Base-by-base conservation (phyloP, 2,329 filamentous ascomycete species). In the Aspergillus proliferans region DNA sequence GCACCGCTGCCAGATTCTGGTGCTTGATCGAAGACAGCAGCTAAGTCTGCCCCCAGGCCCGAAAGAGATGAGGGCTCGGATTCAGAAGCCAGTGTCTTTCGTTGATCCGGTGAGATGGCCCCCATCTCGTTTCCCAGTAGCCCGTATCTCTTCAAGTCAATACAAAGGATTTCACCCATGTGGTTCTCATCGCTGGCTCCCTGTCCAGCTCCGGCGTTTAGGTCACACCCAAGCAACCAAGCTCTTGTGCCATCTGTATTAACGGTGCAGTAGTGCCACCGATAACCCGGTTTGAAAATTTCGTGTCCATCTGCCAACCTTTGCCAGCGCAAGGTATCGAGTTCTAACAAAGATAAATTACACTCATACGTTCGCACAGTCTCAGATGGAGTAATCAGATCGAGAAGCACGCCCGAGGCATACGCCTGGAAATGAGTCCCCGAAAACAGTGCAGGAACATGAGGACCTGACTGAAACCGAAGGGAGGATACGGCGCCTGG, bases 211-310 rank as follows among this genome's bases (percentile, higher is more conserved):
- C 79, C 76, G 15, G 78, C 73, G 38, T 95, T 89, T 3, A 87
- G 85, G 2, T 87, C 87, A 61, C 90, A 96, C 7, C 93, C 93
- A n/a, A 98, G 78, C 21, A 98, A 76, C 91, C 93, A 98, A 6
- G 90, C 93, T 65, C 95, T 95, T 6, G 93, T 96, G 5, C 92
- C 92, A 60, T 95, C 88, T 52, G 93, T 85, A 64, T 96, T 94
- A 71, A 96, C 87, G 3, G 90, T 95, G 67, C 93, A 97, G 66
- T 98, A 98, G 68, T 97, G 92, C 93, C 93, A 98, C 51, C 92
- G 83, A 67, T 93, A 97, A n/a, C 87, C 88, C 0, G 84, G 76
- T 58, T 87, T 87, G 71, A 96, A 98, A 30, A 98, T 85, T 64
- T 98, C 93, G 45, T 88, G 86, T 3, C 93, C 93, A 62, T 96